Percentiles rank a stretch among this genome's conserved stretches.
Conservation (phyloP, 2,329 filamentous ascomycete genomes). For the Elsinoe arachidis region DNA sequence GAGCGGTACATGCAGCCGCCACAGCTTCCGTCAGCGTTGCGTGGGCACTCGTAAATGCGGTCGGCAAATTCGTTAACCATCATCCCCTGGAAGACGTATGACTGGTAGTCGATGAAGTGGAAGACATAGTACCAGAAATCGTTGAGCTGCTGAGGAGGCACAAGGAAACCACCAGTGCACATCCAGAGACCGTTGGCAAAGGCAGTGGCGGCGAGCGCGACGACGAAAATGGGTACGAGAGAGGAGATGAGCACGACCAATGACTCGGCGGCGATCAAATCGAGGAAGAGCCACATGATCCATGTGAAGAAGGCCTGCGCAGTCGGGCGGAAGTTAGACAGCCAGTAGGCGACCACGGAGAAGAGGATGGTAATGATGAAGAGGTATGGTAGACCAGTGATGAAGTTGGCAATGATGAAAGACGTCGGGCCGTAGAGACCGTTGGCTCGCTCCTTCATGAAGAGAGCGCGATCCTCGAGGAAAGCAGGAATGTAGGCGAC, state of each 20-base stretch:
- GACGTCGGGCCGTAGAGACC: slow-evolving; percentile 67
- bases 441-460: slow-evolving; percentile 70
- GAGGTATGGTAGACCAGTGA: slow-evolving; percentile 72
- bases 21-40: slow-evolving; percentile 37
- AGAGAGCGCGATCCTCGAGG: slow-evolving; percentile 67
- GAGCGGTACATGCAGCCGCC: slow-evolving; percentile 61
- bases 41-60: slow-evolving; percentile 53
- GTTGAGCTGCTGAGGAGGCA: slow-evolving; percentile 63
- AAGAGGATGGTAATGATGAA: slow-evolving; percentile 68
- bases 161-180: slow-evolving; percentile 75
- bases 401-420: slow-evolving; percentile 70
- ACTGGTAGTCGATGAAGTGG: slow-evolving; percentile 81
- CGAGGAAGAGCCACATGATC: slow-evolving; percentile 78
- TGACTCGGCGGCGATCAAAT: slow-evolving; percentile 72
- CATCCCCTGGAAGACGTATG: slow-evolving; percentile 84
- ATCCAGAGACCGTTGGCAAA: slow-evolving; percentile 89
- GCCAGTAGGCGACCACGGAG: slow-evolving; percentile 69
- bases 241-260: slow-evolving; percentile 69
- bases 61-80: slow-evolving; percentile 78
- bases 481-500: slow-evolving; percentile 78
- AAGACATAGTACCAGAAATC: slow-evolving; percentile 81
- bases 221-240: slow-evolving; percentile 70
- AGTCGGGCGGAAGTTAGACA: slow-evolving; percentile 62
- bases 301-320: slow-evolving; percentile 63
- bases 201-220: slow-evolving; percentile 67